Evolutionary conservation across 2,329 filamentous ascomycete genomes (phyloP).

Genomic region (Karstenula rhodostoma): DNA sequence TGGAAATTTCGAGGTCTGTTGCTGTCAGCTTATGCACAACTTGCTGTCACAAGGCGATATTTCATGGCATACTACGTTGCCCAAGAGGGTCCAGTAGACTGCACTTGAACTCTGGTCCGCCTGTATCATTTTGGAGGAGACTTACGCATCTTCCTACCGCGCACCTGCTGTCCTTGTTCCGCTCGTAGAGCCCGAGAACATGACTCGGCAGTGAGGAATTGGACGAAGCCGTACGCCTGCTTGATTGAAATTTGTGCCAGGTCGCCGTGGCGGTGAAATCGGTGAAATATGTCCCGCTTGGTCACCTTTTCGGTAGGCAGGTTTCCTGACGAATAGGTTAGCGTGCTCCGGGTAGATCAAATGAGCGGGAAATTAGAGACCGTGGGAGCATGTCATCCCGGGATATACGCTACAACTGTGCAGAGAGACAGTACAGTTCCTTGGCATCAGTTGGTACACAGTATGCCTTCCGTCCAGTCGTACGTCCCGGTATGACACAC

Average conservation of each 20-base stretch:
- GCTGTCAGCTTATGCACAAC: conserved; percentile 37
- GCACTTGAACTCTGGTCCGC: neutral
- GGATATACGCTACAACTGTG: neutral
- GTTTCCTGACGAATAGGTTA: conserved; percentile 68
- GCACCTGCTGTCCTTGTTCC: conserved; percentile 81
- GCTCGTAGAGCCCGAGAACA: conserved; percentile 77
- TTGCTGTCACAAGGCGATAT: neutral
- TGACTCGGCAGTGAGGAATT: conserved; percentile 81
- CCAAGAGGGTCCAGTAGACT: neutral
- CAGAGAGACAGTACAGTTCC: neutral
- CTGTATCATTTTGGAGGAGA: conserved; percentile 20
- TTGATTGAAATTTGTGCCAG: conserved; percentile 96
- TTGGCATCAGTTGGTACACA: neutral
- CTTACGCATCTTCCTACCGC: conserved; percentile 94
- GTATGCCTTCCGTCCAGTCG: neutral
- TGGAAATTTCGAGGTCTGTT: conserved; percentile 87
- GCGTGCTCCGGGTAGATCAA: conserved; percentile 4
- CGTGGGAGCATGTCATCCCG: neutral
- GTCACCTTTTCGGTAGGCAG: conserved; percentile 91
- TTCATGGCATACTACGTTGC: neutral
- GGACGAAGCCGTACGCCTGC: conserved; percentile 95
- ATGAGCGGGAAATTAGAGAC: neutral
- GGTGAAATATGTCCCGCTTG: conserved; percentile 90
- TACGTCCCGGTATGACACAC: neutral
- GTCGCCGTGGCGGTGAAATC: conserved; percentile 85